phyloP scores from a whole-genome alignment of 495 filamentous ascomycete genomes.

The Astrothelium subdiscretum region DNA sequence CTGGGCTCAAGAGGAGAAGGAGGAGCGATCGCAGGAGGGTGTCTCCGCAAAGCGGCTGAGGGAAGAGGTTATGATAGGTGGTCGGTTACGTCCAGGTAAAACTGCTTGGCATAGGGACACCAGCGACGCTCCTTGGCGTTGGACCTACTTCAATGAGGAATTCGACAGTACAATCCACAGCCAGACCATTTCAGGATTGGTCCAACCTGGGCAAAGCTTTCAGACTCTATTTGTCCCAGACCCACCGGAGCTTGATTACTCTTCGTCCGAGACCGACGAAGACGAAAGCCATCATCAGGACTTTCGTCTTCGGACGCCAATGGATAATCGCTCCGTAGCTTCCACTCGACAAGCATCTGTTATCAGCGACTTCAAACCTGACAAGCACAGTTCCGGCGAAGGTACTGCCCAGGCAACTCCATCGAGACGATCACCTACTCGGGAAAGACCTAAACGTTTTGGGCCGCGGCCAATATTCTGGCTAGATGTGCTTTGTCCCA shows the following conservation, averaged over 20 bases:
- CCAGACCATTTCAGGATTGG: conserved; percentile 82
- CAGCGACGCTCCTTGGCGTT: conserved; percentile 85
- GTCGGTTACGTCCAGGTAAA: conserved; percentile 72
- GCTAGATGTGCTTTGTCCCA: conserved; percentile 85
- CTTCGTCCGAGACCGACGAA: conserved; percentile 26
- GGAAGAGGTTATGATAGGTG: conserved; percentile 83
- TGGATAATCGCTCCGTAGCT: background rate
- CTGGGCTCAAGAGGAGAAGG: conserved; percentile 86
- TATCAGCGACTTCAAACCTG: conserved; percentile 2
- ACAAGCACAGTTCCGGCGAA: conserved; percentile 13
- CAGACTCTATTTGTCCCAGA: conserved; percentile 74
- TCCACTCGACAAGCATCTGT: conserved; percentile 6
- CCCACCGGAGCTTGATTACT: conserved; percentile 50
- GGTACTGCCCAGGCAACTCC: conserved; percentile 11
- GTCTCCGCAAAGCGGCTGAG: conserved; percentile 84
- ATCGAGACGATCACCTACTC: conserved; percentile 4
- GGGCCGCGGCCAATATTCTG: conserved; percentile 90
- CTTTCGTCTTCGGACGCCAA: background rate
- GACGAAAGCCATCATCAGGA: conserved; percentile 10
- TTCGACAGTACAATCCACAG: conserved; percentile 90
- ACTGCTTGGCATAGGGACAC: conserved; percentile 72
- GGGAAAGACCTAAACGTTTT: conserved; percentile 44
- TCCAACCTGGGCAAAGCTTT: conserved; percentile 75
- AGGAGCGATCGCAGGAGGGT: conserved; percentile 66
- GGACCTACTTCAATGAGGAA: conserved; percentile 98